Percentiles rank a stretch among this genome's conserved stretches.
These are phyloP conservation scores for Teratosphaeria gauchensis DNA, from an alignment of 2,329 filamentous ascomycete genomes.

Conservation along the genomic window DNA sequence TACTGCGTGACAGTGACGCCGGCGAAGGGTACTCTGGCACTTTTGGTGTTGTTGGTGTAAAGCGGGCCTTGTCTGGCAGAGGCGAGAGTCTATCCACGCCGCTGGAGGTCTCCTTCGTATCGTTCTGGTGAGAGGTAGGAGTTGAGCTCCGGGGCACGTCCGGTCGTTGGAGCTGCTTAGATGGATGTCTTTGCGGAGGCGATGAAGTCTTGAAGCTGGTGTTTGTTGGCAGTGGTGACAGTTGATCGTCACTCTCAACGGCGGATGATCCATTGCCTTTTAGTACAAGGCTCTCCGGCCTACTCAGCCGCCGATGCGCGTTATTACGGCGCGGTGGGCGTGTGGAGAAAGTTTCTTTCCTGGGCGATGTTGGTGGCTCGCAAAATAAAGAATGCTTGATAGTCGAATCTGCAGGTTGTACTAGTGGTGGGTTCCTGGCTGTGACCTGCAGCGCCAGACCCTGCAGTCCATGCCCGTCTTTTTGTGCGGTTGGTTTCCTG, in stretches of 20 bases:
- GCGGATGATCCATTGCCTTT: conserved; percentile 4
- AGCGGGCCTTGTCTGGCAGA: conserved; percentile 16
- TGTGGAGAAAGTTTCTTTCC: conserved; percentile 1
- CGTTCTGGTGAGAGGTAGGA: neutral
- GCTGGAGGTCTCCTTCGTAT: neutral
- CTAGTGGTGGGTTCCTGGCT: conserved; percentile 6
- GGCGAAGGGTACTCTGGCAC: conserved; percentile 9
- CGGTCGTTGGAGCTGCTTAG: conserved; percentile 8
- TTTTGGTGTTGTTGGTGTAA: conserved; percentile 7
- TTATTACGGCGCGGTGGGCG: conserved; percentile 1
- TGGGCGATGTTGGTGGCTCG: conserved; percentile 8
- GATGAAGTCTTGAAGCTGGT: conserved; percentile 12
- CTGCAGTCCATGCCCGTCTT: conserved; percentile 9
- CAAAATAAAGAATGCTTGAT: conserved; percentile 24
- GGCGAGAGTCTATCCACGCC: conserved; percentile 15
- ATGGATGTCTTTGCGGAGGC: conserved; percentile 7
- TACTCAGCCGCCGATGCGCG: conserved; percentile 11
- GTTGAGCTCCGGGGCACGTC: conserved; percentile 2
- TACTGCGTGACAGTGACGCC: neutral
- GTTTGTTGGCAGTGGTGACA: conserved; percentile 18
- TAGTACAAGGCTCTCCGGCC: conserved; percentile 5
- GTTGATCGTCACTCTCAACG: conserved; percentile 12
- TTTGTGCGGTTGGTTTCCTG: conserved; percentile 6
- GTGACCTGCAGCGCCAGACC: conserved; percentile 21
- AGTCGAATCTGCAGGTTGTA: conserved; percentile 14